Conservation (phyloP, 805 yeast genomes). For the Barnettozyma salicaria region DNA sequence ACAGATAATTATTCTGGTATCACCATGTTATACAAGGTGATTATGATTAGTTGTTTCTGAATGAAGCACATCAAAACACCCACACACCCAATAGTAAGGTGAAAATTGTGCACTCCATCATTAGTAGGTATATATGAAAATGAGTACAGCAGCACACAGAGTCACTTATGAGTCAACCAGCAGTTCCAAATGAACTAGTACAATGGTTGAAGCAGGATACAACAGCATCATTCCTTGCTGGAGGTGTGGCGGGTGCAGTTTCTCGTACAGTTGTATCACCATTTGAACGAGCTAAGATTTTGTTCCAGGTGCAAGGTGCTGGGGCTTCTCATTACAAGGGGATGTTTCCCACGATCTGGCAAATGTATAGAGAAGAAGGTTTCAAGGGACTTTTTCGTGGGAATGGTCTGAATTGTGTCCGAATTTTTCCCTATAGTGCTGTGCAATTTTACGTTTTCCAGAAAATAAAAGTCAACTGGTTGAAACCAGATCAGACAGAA, state of each 20-base stretch:
- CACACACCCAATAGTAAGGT: no score
- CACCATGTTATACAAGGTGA: no score
- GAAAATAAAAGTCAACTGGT: conserved; percentile 39
- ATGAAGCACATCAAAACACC: no score
- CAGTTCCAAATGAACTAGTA: conserved; percentile 9
- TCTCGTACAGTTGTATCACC: conserved; percentile 94
- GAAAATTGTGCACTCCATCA: no score
- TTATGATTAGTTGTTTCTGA: no score
- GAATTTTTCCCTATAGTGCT: conserved; percentile 92
- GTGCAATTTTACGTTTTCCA: conserved; percentile 89
- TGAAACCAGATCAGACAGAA: conserved; percentile 30
- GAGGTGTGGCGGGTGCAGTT: conserved; percentile 74
- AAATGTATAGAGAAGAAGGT: conserved; percentile 90
- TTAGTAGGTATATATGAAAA: no score
- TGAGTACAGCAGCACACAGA: background rate
- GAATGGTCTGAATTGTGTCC: conserved; percentile 79
- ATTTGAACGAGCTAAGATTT: conserved; percentile 86
- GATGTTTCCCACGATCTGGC: conserved; percentile 62
- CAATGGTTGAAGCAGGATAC: conserved; percentile 39
- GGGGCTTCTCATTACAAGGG: conserved; percentile 50
- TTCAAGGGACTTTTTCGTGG: conserved; percentile 85
- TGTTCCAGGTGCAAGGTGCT: conserved; percentile 79
- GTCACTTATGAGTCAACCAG: background rate
- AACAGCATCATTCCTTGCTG: conserved; percentile 59
- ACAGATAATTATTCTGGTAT: no score